Percentiles rank a stretch among this genome's conserved stretches.
These are phyloP conservation scores for Rhizopogon vulgaris DNA, from an alignment of 768 basidiomycete genomes.

Conservation along the genomic window DNA sequence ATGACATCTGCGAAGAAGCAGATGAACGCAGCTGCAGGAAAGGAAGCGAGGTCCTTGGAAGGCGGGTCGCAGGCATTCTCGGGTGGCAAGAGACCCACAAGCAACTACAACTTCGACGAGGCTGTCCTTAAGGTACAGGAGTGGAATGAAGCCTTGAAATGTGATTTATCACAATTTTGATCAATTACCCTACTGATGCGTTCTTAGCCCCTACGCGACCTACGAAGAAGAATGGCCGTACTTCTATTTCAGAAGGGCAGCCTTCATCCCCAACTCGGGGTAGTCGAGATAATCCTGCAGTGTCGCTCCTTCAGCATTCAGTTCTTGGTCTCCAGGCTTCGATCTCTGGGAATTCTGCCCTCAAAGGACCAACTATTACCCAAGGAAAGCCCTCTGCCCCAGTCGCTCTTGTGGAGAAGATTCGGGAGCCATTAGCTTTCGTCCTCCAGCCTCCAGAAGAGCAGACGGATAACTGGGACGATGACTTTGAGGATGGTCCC, in stretches of 20 bases:
- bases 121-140: constrained; percentile 94
- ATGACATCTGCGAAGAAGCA: constrained; percentile 84
- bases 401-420: constrained; percentile 31
- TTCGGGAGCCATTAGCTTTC: constrained; percentile 54
- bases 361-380: constrained; percentile 14
- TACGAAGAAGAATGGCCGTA: constrained; percentile 56
- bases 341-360: constrained; percentile 24
- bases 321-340: constrained; percentile 30
- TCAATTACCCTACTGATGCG: constrained; percentile 3
- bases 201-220: constrained; percentile 63
- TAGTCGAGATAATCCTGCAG: constrained; percentile 19
- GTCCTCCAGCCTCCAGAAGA: constrained; percentile 72
- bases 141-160: constrained; percentile 97
- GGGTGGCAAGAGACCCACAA: constrained; percentile 42
- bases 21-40: constrained; percentile 34
- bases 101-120: constrained; percentile 90
- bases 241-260: constrained; percentile 28
- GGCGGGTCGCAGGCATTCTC: constrained; percentile 19
- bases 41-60: constrained; percentile 19
- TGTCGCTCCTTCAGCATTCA: constrained; percentile 24
- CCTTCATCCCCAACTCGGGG: constrained; percentile 39
- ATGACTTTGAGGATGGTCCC: constrained; percentile 94
- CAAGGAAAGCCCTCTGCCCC: constrained; percentile 17
- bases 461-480: constrained; percentile 96
- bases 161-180: constrained; percentile 35